Percentiles rank a stretch among this genome's conserved stretches.
These are phyloP conservation scores for Aspergillus intermedius DNA, from an alignment of 2,329 filamentous ascomycete genomes.

Conservation along the genomic window DNA sequence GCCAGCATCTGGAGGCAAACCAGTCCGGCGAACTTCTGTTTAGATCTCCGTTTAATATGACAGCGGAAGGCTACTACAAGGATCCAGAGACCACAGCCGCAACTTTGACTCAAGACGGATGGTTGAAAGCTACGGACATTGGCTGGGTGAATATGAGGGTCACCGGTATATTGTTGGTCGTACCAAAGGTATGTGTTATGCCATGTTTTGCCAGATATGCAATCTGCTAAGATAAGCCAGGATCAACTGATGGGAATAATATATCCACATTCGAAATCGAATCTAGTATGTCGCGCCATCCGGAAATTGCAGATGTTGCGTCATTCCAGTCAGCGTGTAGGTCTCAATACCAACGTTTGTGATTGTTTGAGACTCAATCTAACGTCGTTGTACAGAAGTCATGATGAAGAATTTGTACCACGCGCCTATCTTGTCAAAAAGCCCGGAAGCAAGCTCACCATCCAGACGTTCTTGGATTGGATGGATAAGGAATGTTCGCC, in stretches of 20 bases:
- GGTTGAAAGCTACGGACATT: not conserved
- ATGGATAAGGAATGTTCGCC: not conserved
- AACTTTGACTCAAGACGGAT: not conserved
- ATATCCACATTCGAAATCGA: not conserved
- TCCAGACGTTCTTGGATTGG: not conserved
- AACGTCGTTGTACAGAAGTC: not conserved
- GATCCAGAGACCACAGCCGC: not conserved
- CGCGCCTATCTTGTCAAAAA: not conserved
- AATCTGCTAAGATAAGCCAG: not conserved
- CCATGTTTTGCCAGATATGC: not conserved
- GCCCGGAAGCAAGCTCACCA: not conserved
- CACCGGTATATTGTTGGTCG: not conserved
- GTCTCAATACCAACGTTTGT: not conserved
- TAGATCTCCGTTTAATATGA: not conserved
- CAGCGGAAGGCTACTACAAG: not conserved
- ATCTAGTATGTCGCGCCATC: not conserved
- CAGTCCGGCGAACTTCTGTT: not conserved
- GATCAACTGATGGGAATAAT: not conserved
- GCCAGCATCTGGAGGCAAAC: not conserved
- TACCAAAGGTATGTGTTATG: not conserved
- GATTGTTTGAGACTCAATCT: not conserved
- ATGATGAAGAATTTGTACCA: not conserved
- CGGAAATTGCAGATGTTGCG: not conserved
- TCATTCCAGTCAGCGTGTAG: not conserved
- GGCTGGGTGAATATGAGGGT: not conserved